Base-by-base conservation (phyloP, 1,284 basidiomycete species). In the Pseudozyma sp. region DNA sequence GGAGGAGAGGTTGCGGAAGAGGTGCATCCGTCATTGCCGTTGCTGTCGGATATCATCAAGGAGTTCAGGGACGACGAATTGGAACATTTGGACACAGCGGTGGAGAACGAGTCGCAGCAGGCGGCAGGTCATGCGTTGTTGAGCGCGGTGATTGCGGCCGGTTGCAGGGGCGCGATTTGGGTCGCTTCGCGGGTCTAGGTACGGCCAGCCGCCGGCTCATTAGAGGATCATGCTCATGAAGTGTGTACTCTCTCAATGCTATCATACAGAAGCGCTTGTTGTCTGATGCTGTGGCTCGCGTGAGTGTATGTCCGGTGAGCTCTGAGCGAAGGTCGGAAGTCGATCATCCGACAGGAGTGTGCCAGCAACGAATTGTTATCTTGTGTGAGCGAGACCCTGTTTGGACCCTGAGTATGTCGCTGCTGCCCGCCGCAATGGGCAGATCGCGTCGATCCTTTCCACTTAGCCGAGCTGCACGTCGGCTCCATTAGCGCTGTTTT, bases 61-160 rank as follows among this genome's bases (percentile, higher is more conserved):
- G 95, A 97, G 84, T 93, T 97, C 84, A 87, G 94, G 65, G 94
- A 97, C 84, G 95, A 98, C 81, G 95, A 98, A 83, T 88, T 97
- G 24, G 94, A 93, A 80, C 95, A 98, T 84, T 87, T 98, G 67
- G 92, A 97, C 80, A 94, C 91, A 14, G 95, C 95, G 2, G 92
- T 98, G 9, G 91, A 92, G 73, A 89, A 97, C 80, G 89, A 93
- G 80, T 91, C 93, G 16, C 95, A 97, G 84, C 89, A 92, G 66
- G 94, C 94, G 30, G 94, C 95, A 0, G 94, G 92, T 16, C 94
- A 98, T 85, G 93, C 94, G 4, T 86, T 98, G 48, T 86, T 98
- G 50, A 93, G 92, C 73, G 92, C 92, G 1, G 86, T 94, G 11
- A 88, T 98, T 17, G 94, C 92, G 1, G 88, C 87, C 1, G 94